phyloP scores from a whole-genome alignment of 1,284 basidiomycete genomes.

The Singerocomus inundabilis region DNA sequence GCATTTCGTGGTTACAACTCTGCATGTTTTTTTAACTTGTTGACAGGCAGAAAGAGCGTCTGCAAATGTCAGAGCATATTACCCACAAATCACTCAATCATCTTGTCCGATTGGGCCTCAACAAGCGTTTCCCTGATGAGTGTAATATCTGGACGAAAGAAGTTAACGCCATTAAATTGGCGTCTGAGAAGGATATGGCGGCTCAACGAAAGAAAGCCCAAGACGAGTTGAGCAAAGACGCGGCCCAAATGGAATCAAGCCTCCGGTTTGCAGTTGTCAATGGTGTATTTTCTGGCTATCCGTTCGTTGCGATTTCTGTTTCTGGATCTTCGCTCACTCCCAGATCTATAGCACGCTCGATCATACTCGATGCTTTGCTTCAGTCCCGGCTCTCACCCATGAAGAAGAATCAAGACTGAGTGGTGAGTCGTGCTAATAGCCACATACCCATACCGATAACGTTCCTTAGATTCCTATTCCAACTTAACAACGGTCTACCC shows the following conservation, averaged over 20 bases:
- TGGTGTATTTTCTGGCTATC: conserved; percentile 25
- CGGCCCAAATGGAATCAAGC: conserved; percentile 16
- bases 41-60: conserved; percentile 26
- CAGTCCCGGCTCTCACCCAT: conserved; percentile 14
- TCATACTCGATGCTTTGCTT: conserved; percentile 16
- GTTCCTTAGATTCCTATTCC: conserved; percentile 18
- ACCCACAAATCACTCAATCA: conserved; percentile 28
- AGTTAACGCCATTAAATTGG: conserved; percentile 6
- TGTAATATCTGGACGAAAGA: conserved; percentile 29
- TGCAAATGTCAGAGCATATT: conserved; percentile 32
- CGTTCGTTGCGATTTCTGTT: conserved; percentile 24
- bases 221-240: conserved; percentile 9
- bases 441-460: background rate
- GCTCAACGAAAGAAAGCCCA: conserved; percentile 14
- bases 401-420: conserved; percentile 17
- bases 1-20: background rate
- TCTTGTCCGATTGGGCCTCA: conserved; percentile 36
- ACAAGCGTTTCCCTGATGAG: conserved; percentile 28
- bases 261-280: conserved; percentile 30
- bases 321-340: background rate
- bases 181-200: conserved; percentile 3
- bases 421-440: conserved; percentile 3
- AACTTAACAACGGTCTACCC: conserved; percentile 17
- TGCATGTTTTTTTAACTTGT: conserved; percentile 2
- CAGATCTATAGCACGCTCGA: conserved; percentile 19